Evolutionary conservation across 768 basidiomycete genomes (phyloP).

Genomic region (Dioszegia crocea): DNA sequence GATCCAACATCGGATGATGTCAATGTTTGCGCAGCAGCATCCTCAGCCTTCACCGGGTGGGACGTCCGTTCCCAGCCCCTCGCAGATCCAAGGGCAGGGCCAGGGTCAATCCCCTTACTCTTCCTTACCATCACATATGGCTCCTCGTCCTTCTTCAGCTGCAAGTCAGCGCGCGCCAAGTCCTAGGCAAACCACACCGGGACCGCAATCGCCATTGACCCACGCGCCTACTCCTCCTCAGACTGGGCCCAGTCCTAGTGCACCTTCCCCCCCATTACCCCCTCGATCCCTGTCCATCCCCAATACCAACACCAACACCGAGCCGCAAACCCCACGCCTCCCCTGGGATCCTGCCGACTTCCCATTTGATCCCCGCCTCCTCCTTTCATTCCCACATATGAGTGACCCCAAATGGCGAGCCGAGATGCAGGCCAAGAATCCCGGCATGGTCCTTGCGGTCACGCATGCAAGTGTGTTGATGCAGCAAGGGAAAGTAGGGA

Average conservation of each 20-base stretch:
- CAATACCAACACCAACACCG: neutral
- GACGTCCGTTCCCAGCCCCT: too few relatives aligned
- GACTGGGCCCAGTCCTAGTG: neutral
- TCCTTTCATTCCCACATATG: slow-evolving; percentile 19
- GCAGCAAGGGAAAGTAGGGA: slow-evolving; percentile 15
- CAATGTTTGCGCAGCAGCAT: slow-evolving; percentile 14
- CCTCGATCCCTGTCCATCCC: slow-evolving; percentile 12
- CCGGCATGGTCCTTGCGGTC: slow-evolving; percentile 18
- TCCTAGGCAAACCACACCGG: slow-evolving; percentile 11
- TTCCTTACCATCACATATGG: slow-evolving; percentile 38
- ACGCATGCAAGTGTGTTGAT: slow-evolving; percentile 22
- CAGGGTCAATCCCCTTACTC: slow-evolving; percentile 45
- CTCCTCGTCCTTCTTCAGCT: slow-evolving; percentile 37
- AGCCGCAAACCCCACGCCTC: slow-evolving; percentile 1
- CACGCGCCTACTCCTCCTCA: neutral
- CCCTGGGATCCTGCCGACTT: slow-evolving; percentile 38
- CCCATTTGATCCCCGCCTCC: slow-evolving; percentile 43
- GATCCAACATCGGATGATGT: slow-evolving; percentile 20
- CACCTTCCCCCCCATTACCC: slow-evolving; percentile 6
- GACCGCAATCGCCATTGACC: neutral
- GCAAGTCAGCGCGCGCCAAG: slow-evolving; percentile 36
- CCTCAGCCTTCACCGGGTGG: neutral
- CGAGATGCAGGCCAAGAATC: slow-evolving; percentile 26
- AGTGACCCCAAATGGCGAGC: slow-evolving; percentile 23
- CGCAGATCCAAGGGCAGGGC: slow-evolving; percentile 4